A percentile compares a stretch with the other conserved stretches of the same genome.
phyloP scores from a whole-genome alignment of 805 yeast genomes.

The Hanseniaspora occidentalis region DNA sequence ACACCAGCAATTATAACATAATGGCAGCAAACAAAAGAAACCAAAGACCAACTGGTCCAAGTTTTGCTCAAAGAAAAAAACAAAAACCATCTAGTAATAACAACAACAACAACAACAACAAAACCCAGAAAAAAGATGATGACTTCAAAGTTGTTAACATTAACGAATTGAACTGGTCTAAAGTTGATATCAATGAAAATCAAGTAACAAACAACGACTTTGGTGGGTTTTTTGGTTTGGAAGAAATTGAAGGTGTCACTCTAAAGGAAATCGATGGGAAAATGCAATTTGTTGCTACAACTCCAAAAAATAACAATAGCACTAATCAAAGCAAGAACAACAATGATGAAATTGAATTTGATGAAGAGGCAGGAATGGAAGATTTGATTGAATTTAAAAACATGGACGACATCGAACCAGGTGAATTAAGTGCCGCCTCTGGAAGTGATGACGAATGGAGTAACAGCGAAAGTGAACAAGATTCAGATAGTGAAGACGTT shows the following conservation, averaged over 20 bases:
- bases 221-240: conserved; percentile 85
- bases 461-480: conserved; percentile 12
- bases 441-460: conserved; percentile 14
- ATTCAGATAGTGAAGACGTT: not conserved
- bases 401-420: conserved; percentile 21
- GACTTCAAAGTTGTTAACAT: conserved; percentile 4
- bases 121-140: not conserved
- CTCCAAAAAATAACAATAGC: conserved; percentile 16
- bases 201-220: conserved; percentile 57
- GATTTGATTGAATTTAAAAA: conserved; percentile 21
- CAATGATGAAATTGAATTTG: conserved; percentile 7
- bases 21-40: not conserved
- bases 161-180: conserved; percentile 53
- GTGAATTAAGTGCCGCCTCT: conserved; percentile 18
- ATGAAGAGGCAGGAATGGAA: conserved; percentile 7
- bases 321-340: conserved; percentile 7
- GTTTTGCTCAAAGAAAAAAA: not conserved
- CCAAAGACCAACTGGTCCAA: not conserved
- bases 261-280: conserved; percentile 44
- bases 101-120: conserved; percentile 1
- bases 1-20: too few relatives aligned
- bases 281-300: conserved; percentile 42
- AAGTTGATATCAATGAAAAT: conserved; percentile 64
- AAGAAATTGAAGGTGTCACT: conserved; percentile 87
- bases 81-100: not conserved